Evolutionary conservation across 2,329 filamentous ascomycete species (phyloP), one percentile per base, ranked within the genome.

Genomic region (Leptographium wingfieldii): DNA sequence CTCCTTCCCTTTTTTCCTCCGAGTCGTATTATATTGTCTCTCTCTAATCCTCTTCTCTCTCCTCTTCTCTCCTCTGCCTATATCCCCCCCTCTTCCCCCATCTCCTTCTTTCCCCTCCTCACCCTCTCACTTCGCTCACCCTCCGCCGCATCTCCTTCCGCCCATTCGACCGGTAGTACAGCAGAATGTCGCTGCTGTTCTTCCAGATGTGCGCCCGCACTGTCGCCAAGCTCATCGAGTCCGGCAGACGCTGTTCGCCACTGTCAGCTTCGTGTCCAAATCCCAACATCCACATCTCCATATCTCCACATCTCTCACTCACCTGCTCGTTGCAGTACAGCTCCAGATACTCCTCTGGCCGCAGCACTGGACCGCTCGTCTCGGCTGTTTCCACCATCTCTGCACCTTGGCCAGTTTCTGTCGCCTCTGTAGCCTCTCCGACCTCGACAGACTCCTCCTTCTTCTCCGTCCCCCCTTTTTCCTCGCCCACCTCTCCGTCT

Each of bases 311-410:
- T 31, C 49, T 14, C 25, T 46, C 19, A 75, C 84, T 69, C 74
- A 94, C 91, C 79, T 91, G 88, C 59, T 92, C 88, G 69, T 96
- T 92, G 73, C 94, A 97, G 71, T 95, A 95, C 56, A 99, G 76
- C 70, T 99, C 94, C 38, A 99, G 76, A 73, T 96, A 96, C 69
- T 97, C 90, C 70, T 97, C 92, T 1, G 92, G 89, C 67, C 82
- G 86, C 68, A 95, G 74, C 19, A 76, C 11, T 80, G 75, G 56
- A 85, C 81, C 4, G 78, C 75, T 11, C 22, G 16, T 2, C 31
- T 27, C 38, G 1, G 35, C 29, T 16, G 53, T 27, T 3, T 52
- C 43, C 3, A 9, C 14, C 40, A n/a, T 43, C 40, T 43, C 40
- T 33, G 14, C 43, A 38, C 22, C 56, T 56, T 25, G 16, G 19